phyloP scores from a whole-genome alignment of 2,329 filamentous ascomycete genomes.

The Verticillium alfalfae region DNA sequence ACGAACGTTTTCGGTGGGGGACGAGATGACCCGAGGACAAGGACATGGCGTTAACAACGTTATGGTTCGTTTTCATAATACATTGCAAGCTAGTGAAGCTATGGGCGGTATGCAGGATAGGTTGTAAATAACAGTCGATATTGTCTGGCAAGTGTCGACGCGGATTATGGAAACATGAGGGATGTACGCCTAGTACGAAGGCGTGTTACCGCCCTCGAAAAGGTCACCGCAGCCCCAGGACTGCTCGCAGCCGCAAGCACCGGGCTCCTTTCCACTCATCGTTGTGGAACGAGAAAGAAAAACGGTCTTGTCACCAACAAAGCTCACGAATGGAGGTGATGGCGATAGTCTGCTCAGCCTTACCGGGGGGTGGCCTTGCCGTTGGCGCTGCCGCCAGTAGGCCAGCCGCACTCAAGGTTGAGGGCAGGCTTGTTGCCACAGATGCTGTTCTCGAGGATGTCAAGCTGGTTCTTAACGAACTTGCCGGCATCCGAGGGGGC shows the following conservation, averaged over 20 bases:
- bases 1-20: background rate
- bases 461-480: slow-evolving; percentile 71
- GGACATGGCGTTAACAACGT: background rate
- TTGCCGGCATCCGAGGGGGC: slow-evolving; percentile 61
- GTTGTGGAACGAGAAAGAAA: slow-evolving; percentile 78
- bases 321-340: slow-evolving; percentile 63
- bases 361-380: slow-evolving; percentile 68
- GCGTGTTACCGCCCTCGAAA: slow-evolving; percentile 23
- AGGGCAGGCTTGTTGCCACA: slow-evolving; percentile 70
- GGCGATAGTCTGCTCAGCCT: slow-evolving; percentile 62
- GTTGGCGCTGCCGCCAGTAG: slow-evolving; percentile 63
- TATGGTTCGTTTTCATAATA: background rate
- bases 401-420: slow-evolving; percentile 92
- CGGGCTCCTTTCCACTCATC: slow-evolving; percentile 80
- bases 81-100: background rate
- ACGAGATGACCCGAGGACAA: background rate
- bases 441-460: slow-evolving; percentile 56
- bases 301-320: slow-evolving; percentile 61
- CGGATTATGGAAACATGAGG: background rate
- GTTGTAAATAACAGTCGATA: background rate
- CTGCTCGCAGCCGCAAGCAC: slow-evolving; percentile 69
- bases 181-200: too few species aligned
- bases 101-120: background rate
- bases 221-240: slow-evolving; percentile 64
- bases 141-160: background rate